Conservation (phyloP, 78 protist genomes). For the Polysphondylium violaceum region DNA sequence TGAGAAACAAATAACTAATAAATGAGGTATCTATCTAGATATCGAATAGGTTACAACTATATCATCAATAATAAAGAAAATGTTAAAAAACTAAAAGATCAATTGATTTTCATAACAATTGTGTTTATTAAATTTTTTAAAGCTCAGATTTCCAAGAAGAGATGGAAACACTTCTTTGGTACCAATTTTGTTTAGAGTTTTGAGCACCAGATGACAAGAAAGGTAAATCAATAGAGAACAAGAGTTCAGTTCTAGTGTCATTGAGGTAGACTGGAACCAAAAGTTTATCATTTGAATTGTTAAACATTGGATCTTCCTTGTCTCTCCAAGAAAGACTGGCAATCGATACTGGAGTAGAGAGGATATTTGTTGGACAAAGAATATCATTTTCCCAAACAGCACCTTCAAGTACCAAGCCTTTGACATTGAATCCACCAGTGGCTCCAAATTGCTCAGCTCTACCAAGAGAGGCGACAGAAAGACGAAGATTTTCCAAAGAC, state of each 20-base stretch:
- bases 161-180: constrained; percentile 63
- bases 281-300: not conserved
- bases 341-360: constrained; percentile 26
- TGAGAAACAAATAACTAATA: no score
- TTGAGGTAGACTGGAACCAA: constrained; percentile 89
- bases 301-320: constrained; percentile 53
- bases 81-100: no score
- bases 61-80: no score
- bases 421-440: constrained; percentile 17
- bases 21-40: no score
- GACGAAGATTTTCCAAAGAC: constrained; percentile 90
- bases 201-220: constrained; percentile 6
- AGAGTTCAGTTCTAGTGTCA: constrained; percentile 74
- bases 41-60: no score
- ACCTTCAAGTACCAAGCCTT: constrained; percentile 77
- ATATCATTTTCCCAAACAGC: constrained; percentile 48
- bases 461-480: constrained; percentile 53
- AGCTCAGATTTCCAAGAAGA: constrained; percentile 57
- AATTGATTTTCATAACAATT: no score
- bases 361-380: constrained; percentile 27
- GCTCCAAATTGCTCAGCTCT: not conserved
- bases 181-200: constrained; percentile 69
- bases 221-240: constrained; percentile 80
- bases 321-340: constrained; percentile 75
- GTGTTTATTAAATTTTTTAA: constrained; percentile 1